A percentile compares a stretch with the other conserved stretches of the same genome.
Evolutionary conservation across 1,139 yeast genomes (phyloP).

Genomic region (Candida gigantensis): DNA sequence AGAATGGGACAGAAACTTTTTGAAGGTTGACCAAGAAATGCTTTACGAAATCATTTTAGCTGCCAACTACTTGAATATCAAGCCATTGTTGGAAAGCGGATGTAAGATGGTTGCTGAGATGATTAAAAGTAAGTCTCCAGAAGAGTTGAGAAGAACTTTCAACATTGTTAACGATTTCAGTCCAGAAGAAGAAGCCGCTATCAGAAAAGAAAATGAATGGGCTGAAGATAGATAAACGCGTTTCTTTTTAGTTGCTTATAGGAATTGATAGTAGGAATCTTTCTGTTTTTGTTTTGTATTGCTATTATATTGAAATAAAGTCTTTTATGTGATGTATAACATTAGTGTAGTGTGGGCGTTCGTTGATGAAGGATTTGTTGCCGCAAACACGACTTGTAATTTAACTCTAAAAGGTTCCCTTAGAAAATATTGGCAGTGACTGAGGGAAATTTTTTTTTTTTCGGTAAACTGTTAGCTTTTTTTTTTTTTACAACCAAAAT

Average conservation of each 20-base stretch:
- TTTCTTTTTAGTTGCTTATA: not conserved
- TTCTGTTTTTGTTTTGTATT: not conserved
- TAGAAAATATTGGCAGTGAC: too few species aligned
- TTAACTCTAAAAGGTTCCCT: too few species aligned
- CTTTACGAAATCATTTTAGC: slow-evolving; percentile 94
- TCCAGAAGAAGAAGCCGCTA: slow-evolving; percentile 98
- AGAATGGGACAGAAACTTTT: slow-evolving; percentile 95
- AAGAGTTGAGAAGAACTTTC: slow-evolving; percentile 93
- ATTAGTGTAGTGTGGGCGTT: too few species aligned
- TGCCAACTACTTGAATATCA: slow-evolving; percentile 92
- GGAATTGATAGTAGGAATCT: not conserved
- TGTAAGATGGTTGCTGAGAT: slow-evolving; percentile 98
- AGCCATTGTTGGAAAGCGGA: slow-evolving; percentile 90
- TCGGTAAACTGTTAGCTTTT: too few species aligned
- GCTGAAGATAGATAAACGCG: slow-evolving; percentile 82
- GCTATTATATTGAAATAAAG: too few species aligned
- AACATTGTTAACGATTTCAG: slow-evolving; percentile 95
- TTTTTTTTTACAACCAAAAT: too few species aligned
- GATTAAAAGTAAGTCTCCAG: slow-evolving; percentile 96
- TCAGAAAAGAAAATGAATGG: slow-evolving; percentile 97
- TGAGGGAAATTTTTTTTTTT: too few species aligned
- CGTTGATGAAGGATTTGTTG: too few species aligned
- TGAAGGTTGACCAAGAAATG: slow-evolving; percentile 98
- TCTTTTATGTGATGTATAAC: too few species aligned
- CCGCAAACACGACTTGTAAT: too few species aligned